A percentile compares a stretch with the other conserved stretches of the same genome.
These are phyloP conservation scores for Rosa chinensis DNA, from an alignment of 306 rosid genomes.

Conservation along the genomic window DNA sequence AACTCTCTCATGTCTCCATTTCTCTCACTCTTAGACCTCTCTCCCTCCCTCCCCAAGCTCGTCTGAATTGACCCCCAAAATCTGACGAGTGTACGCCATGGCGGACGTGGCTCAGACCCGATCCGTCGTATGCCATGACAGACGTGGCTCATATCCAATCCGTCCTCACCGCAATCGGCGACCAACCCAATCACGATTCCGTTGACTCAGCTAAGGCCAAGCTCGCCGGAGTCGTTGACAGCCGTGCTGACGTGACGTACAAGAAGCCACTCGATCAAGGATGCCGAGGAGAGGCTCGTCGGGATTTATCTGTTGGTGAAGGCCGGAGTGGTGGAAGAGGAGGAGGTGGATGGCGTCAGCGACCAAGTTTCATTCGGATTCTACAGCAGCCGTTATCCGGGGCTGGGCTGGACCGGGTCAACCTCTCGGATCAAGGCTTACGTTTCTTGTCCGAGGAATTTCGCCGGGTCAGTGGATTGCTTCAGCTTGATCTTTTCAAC, in stretches of 20 bases:
- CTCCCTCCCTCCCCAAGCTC: no score
- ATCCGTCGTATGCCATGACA: conserved; percentile 37
- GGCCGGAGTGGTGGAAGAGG: conserved; percentile 7
- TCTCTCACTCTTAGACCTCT: no score
- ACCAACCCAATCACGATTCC: conserved; percentile 83
- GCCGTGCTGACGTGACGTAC: conserved; percentile 30
- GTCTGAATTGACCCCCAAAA: no score
- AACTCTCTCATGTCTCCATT: no score
- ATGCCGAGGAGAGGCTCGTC: conserved; percentile 68
- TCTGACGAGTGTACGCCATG: no score
- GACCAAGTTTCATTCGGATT: conserved; percentile 54
- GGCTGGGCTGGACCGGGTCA: conserved; percentile 47
- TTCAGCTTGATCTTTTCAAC: conserved; percentile 54
- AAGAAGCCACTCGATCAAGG: conserved; percentile 53
- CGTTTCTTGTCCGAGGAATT: conserved; percentile 65
- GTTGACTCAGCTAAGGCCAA: conserved; percentile 64
- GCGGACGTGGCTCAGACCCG: no score
- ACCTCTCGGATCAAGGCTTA: conserved; percentile 49
- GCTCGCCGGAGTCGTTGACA: conserved; percentile 46
- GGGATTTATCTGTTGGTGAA: conserved; percentile 61
- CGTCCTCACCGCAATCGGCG: conserved; percentile 64
- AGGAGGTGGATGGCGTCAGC: neutral
- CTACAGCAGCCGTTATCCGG: conserved; percentile 53
- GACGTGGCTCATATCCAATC: conserved; percentile 84
- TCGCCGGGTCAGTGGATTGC: conserved; percentile 54